phyloP scores from a whole-genome alignment of 305 asterid genomes.

The Monarda citriodora region DNA sequence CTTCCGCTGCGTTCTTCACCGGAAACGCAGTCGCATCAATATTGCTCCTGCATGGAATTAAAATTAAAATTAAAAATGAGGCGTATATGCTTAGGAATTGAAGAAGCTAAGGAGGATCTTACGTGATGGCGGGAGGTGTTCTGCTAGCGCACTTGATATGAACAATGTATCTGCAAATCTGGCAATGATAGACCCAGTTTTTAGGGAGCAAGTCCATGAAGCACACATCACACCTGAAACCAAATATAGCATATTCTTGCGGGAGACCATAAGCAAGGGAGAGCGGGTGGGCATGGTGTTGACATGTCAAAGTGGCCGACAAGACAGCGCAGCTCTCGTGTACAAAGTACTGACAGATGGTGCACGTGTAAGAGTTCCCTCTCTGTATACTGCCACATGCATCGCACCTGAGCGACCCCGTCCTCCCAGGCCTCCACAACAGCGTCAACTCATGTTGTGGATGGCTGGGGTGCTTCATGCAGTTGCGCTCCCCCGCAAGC shows the following conservation, averaged over 20 bases:
- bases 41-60: no score
- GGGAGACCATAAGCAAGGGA: background rate
- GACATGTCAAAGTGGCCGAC: no score
- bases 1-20: background rate
- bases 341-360: background rate
- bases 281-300: conserved; percentile 1
- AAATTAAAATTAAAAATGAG: no score
- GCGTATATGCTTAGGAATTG: no score
- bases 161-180: conserved; percentile 5
- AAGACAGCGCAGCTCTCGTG: conserved; percentile 4
- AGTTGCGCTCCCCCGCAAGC: background rate
- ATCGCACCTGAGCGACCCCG: background rate
- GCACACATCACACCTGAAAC: background rate
- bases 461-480: background rate
- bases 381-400: conserved; percentile 1
- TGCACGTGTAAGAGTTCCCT: conserved; percentile 8
- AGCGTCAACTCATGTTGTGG: background rate
- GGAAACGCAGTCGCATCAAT: background rate
- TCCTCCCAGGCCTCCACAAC: background rate
- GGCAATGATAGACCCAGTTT: conserved; percentile 8
- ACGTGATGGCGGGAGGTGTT: background rate
- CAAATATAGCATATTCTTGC: background rate
- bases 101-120: background rate
- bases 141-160: conserved; percentile 14
- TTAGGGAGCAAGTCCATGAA: background rate